Evolutionary conservation across 805 yeast species (phyloP), one percentile per base, ranked within the genome.

Genomic region (Cyberlindnera petersonii): DNA sequence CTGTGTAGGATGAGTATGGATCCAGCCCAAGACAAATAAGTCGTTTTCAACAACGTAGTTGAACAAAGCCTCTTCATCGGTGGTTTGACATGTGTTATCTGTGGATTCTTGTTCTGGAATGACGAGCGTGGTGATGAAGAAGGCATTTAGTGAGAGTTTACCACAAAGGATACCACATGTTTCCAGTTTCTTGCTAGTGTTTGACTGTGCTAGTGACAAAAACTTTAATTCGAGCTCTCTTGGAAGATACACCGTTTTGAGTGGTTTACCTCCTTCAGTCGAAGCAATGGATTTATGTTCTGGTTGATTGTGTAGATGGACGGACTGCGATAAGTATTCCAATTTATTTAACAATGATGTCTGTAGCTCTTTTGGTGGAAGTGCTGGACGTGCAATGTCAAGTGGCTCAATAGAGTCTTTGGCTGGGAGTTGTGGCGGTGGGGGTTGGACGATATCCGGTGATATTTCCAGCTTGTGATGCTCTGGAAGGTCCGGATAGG

Each of bases 1-100:
- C 53, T 79, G 86, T 9, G 85, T 75, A 6, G 86, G 86, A 53
- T 79, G 86, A 9, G 86, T 80, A 55, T 79, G 86, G 37, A 79
- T 80, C 86, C 86, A 79, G 4, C 86, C 86, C 3, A 79, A 62
- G n/a, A 79, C 72, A 49, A 79, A 77, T 31, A 80, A 58, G 43
- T 75, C 81, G 37, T 72, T 63, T 23, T 59, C 48, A 51, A 79
- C 85, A 30, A 78, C 69, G 46, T 64, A 74, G 30, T 72, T 75
- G 49, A 79, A 78, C 43, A 79, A 54, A 5, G 63, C 58, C 46
- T 78, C 84, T 51, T 79, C 86, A 51, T 78, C 69, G 19, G 68
- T 69, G 11, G 85, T 79, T 33, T 66, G 63, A 57, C 86, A 80
- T 6, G 85, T 77, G 53, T 79, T 78, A 8, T 74, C 54, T 2